Conservation (phyloP, 2,329 filamentous ascomycete species). For the Pseudogymnoascus sp. region DNA sequence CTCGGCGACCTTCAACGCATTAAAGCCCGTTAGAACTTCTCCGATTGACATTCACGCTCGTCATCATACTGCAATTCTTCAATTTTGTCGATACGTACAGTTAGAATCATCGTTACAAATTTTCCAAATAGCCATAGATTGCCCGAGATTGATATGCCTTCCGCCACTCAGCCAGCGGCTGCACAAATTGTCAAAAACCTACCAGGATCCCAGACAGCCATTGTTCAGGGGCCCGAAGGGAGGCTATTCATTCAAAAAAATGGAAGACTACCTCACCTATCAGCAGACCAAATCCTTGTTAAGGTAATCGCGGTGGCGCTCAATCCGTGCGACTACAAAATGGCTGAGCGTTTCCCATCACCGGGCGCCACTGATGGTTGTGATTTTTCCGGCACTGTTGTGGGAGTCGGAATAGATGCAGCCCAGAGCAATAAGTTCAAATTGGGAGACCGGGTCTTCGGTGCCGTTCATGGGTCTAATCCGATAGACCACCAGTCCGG, state of each 20-base stretch:
- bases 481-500: conserved; percentile 17
- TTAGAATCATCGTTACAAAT: background rate
- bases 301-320: conserved; percentile 21
- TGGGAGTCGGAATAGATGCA: conserved; percentile 17
- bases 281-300: conserved; percentile 17
- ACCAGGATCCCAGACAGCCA: background rate
- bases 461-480: conserved; percentile 11
- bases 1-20: background rate
- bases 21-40: background rate
- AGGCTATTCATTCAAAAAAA: conserved; percentile 5
- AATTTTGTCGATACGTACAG: background rate
- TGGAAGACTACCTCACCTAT: background rate
- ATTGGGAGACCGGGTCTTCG: conserved; percentile 23
- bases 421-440: conserved; percentile 12
- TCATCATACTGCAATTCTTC: background rate
- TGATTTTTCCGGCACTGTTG: conserved; percentile 28
- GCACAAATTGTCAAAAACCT: background rate
- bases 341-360: conserved; percentile 17
- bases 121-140: background rate
- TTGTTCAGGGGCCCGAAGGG: background rate
- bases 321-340: conserved; percentile 28
- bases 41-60: background rate
- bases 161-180: background rate
- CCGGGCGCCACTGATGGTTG: conserved; percentile 23
- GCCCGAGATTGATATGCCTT: background rate